Evolutionary conservation across 23 red algal genomes (phyloP).

Genomic region (Gracilaria gracilis): DNA sequence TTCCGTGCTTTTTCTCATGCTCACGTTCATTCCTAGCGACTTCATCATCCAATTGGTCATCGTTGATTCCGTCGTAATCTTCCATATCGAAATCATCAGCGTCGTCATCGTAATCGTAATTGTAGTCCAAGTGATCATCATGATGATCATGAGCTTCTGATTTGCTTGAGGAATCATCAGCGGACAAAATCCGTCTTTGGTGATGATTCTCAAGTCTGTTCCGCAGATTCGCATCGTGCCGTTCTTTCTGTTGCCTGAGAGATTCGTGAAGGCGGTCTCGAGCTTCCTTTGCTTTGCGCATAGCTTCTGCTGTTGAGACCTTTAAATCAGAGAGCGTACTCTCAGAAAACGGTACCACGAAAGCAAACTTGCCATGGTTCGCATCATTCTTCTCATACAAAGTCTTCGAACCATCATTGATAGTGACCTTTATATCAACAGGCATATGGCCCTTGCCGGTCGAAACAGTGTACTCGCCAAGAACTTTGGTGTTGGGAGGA

Average conservation of each 20-base stretch:
- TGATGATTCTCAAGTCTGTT: slow-evolving; percentile 15
- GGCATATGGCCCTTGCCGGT: slow-evolving; percentile 67
- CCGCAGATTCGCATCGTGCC: background rate
- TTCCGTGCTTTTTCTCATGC: slow-evolving; percentile 22
- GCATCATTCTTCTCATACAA: slow-evolving; percentile 45
- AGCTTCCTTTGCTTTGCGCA: background rate
- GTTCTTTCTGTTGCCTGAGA: background rate
- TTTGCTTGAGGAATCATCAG: background rate
- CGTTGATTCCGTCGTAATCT: slow-evolving; percentile 52
- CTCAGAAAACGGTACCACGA: slow-evolving; percentile 50
- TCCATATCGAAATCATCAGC: slow-evolving; percentile 55
- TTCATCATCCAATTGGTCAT: slow-evolving; percentile 46
- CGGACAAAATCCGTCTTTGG: background rate
- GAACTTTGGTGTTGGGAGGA: slow-evolving; percentile 63
- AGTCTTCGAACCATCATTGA: background rate
- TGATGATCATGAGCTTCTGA: background rate
- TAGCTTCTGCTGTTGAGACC: slow-evolving; percentile 30
- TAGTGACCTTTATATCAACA: slow-evolving; percentile 48
- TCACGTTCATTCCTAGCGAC: slow-evolving; percentile 30
- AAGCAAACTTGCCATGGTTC: slow-evolving; percentile 73
- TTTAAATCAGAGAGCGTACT: background rate
- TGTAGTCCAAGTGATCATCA: slow-evolving; percentile 15
- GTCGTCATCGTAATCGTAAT: slow-evolving; percentile 62
- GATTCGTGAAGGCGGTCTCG: background rate
- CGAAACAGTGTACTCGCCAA: slow-evolving; percentile 70